phyloP scores from a whole-genome alignment of 1,284 basidiomycete genomes.

The Sphaerobolus stellatus region DNA sequence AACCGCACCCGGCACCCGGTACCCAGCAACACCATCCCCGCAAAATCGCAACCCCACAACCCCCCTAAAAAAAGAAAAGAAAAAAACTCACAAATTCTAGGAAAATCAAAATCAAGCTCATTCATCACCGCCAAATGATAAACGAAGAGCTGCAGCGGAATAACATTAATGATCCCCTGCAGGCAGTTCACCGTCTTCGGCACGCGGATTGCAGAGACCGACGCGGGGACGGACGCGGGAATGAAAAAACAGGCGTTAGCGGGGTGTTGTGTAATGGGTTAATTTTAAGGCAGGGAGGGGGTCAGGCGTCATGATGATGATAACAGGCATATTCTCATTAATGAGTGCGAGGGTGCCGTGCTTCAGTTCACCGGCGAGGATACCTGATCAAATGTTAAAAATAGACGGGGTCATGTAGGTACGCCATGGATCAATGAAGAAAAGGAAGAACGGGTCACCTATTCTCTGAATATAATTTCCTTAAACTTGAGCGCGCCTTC shows the following conservation, averaged over 20 bases:
- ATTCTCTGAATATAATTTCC: slow-evolving; percentile 95
- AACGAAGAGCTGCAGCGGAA: slow-evolving; percentile 93
- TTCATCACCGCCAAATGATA: slow-evolving; percentile 96
- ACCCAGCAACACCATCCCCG: no score
- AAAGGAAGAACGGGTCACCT: slow-evolving; percentile 60
- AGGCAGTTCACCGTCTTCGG: slow-evolving; percentile 93
- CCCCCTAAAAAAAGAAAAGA: no score
- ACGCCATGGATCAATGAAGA: background rate
- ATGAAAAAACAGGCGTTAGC: background rate
- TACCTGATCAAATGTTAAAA: slow-evolving; percentile 42
- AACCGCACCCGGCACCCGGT: no score
- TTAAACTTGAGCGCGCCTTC: slow-evolving; percentile 99
- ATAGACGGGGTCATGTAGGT: background rate
- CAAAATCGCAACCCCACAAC: no score
- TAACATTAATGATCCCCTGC: slow-evolving; percentile 95
- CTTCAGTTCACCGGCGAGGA: slow-evolving; percentile 97
- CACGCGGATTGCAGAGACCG: slow-evolving; percentile 86
- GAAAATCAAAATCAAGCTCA: slow-evolving; percentile 98
- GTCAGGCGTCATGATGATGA: slow-evolving; percentile 99
- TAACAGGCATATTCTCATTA: slow-evolving; percentile 97
- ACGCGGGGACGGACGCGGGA: slow-evolving; percentile 64
- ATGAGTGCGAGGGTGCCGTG: slow-evolving; percentile 97
- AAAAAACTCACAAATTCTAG: slow-evolving; percentile 80
- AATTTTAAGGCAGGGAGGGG: slow-evolving; percentile 92
- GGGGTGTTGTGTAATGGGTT: background rate